Evolutionary conservation across 2,329 filamentous ascomycete genomes (phyloP), one percentile per base, ranked within the genome.

Genomic region (Nannizzia gypsea): DNA sequence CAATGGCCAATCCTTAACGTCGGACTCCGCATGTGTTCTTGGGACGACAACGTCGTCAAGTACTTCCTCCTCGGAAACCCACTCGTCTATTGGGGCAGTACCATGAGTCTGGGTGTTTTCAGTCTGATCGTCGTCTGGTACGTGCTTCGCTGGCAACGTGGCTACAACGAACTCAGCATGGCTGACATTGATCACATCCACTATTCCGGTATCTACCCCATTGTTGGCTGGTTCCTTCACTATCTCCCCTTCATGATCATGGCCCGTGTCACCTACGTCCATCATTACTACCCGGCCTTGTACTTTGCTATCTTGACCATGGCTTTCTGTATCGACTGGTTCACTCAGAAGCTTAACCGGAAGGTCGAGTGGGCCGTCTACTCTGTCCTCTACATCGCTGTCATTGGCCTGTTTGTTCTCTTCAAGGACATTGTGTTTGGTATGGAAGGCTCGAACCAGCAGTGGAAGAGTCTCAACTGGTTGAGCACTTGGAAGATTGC

Each of bases 61-160:
- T 99, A 99, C 78, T 99, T 96, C 82, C 85, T 99, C 26, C 88
- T 99, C 54, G 93, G 93, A 63, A 99, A 99, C 76, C 93, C 95
- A 4, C 78, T 95, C 59, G 87, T 97, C 60, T 99, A 99, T 80
- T 97, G 91, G 93, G 89, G 86, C 64, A 90, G 88, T 57, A 97
- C 92, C 4, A 83, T 84, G 38, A 86, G 87, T 58, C 81, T 99
- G 5, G 87, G 81, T 59, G 70, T 88, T 59, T 86, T 96, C 67
- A 86, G 79, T 24, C 74, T 88, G 13, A 76, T 96, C 56, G 79
- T 95, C 22, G 74, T 80, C 20, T 97, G 89, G 87, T 96, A 99
- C 74, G 77, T 89, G 56, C 77, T 99, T 67, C 87, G 93, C 72
- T 99, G 92, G 93, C 95, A 97, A 77, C 89, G 93, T 65, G 93